Evolutionary conservation across 768 basidiomycete genomes (phyloP).

Genomic region (Termitomyces sp.): DNA sequence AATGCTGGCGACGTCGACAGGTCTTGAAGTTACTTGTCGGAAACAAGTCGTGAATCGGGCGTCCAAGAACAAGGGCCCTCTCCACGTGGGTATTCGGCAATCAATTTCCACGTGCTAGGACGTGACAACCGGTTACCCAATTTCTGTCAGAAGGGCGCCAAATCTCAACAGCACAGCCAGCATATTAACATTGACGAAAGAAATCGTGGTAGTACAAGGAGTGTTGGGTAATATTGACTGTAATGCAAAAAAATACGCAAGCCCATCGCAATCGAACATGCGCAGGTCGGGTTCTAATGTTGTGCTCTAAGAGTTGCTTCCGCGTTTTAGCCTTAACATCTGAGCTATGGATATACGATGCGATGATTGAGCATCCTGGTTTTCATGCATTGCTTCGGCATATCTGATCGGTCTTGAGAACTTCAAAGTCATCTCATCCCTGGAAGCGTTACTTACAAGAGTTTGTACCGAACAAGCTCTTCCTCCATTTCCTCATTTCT

Average conservation of each 20-base stretch:
- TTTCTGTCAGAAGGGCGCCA: too few relatives aligned
- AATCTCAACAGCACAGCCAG: not conserved
- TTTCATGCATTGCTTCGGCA: constrained; percentile 76
- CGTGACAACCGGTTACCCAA: constrained; percentile 6
- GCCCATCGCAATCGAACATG: not conserved
- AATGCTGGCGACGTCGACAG: constrained; percentile 2
- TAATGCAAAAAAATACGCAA: constrained; percentile 5
- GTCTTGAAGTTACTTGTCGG: not conserved
- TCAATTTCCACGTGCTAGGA: constrained; percentile 19
- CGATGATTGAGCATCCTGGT: constrained; percentile 64
- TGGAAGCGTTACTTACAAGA: constrained; percentile 56
- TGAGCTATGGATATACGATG: constrained; percentile 52
- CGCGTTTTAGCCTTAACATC: constrained; percentile 36
- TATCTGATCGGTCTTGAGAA: constrained; percentile 27
- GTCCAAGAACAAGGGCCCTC: constrained; percentile 14
- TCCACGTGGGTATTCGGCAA: constrained; percentile 16
- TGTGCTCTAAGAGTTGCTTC: constrained; percentile 23
- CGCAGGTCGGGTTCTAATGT: not conserved
- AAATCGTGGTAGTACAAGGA: not conserved
- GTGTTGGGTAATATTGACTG: not conserved
- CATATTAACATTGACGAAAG: not conserved
- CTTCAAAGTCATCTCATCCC: constrained; percentile 1
- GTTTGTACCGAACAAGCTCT: constrained; percentile 91
- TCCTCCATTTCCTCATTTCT: constrained; percentile 91
- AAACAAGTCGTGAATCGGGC: constrained; percentile 12